phyloP scores from a whole-genome alignment of 2,329 filamentous ascomycete genomes.

The Exophiala spinifera region DNA sequence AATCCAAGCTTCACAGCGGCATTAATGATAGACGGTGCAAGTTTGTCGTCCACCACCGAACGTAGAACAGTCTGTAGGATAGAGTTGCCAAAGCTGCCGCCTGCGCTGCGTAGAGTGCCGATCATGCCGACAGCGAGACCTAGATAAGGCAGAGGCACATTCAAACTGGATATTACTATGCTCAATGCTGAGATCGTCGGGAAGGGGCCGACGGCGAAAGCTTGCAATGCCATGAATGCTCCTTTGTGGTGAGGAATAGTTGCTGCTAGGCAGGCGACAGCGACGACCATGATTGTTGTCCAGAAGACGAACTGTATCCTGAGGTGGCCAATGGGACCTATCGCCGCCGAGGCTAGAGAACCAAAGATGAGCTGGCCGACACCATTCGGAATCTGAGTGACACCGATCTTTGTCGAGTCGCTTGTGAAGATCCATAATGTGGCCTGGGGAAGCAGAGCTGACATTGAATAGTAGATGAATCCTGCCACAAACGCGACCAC shows the following conservation, averaged over 20 bases:
- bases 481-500: conserved; percentile 40
- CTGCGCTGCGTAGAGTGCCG: conserved; percentile 16
- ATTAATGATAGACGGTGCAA: conserved; percentile 31
- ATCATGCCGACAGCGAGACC: conserved; percentile 18
- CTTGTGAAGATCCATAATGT: conserved; percentile 43
- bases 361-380: conserved; percentile 10
- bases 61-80: conserved; percentile 31
- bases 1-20: no score
- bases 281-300: conserved; percentile 27
- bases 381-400: conserved; percentile 34
- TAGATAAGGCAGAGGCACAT: conserved; percentile 15
- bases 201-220: conserved; percentile 19
- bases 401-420: conserved; percentile 40
- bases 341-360: conserved; percentile 3
- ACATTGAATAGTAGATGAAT: conserved; percentile 48
- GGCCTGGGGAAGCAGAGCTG: conserved; percentile 46
- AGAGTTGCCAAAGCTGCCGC: conserved; percentile 29
- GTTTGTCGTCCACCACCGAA: no score
- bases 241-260: conserved; percentile 16
- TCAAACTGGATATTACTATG: conserved; percentile 16
- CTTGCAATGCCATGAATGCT: conserved; percentile 26
- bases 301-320: conserved; percentile 18
- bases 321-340: conserved; percentile 15
- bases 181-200: conserved; percentile 8
- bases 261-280: conserved; percentile 19